Evolutionary conservation across 1,284 basidiomycete species (phyloP), one percentile per base, ranked within the genome.

Genomic region (Pseudozyma hubeiensis): DNA sequence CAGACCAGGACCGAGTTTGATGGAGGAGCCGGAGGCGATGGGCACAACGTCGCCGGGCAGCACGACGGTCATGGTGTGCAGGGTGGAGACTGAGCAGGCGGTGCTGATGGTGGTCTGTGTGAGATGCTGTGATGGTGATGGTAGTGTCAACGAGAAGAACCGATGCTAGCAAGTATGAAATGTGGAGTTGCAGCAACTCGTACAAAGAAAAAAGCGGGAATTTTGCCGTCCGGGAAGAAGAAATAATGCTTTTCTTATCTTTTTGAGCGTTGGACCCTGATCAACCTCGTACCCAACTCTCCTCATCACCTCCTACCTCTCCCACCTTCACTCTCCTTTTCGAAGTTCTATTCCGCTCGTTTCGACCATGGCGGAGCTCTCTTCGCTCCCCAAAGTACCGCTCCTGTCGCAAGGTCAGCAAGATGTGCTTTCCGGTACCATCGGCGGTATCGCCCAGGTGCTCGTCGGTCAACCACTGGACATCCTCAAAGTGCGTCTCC

Each of bases 391-490:
- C 24, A 69, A 69, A 30, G 62, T 50, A 5, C 65, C 65, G n/a
- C 47, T 69, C 13, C 64, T 81, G 4, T 59, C 70, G 7, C 70
- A 72, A n/a, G 61, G 63, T 2, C 56, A 63, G 9, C 74, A 78
- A 47, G 79, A 81, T 53, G 70, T 81, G 3, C 52, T 81, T 8
- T 60, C 77, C 1, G 79, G 79, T 34, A 74, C 92, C 17, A 89
- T 89, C 31, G 94, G 94, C 51, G 94, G 94, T 48, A 90, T 95
- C 77, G 90, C 91, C 51, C 94, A 97, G 88, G 93, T 93, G 39
- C 88, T 97, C 44, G 93, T 96, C 54, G 94, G 94, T 47, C 94
- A 97, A 86, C 93, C 94, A 17, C 96, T 97, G 84, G 95, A 97
- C 86, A 97, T 97, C 74, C 92, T 96, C 86, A 97, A 97, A 90